A percentile compares a stretch with the other conserved stretches of the same genome.
Evolutionary conservation across 306 rosid genomes (phyloP).

Genomic region (Trichosanthes truncata): DNA sequence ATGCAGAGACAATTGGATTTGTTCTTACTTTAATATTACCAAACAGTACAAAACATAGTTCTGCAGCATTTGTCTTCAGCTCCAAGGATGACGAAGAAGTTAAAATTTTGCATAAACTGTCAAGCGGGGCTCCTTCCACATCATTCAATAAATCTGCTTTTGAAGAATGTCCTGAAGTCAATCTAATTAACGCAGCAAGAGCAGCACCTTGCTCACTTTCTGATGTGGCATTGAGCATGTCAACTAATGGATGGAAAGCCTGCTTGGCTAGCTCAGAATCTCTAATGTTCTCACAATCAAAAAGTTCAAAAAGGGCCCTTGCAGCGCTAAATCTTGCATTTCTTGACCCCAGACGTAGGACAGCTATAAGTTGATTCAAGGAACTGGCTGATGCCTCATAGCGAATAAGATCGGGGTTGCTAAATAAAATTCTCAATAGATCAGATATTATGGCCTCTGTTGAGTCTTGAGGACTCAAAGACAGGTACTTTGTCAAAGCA

Average conservation of each 20-base stretch:
- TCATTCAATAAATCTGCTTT: conserved; percentile 53
- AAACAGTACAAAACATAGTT: conserved; percentile 62
- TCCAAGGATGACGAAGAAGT: conserved; percentile 66
- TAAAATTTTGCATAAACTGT: conserved; percentile 61
- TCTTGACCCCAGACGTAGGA: conserved; percentile 94
- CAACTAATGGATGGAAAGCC: conserved; percentile 81
- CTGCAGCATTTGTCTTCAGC: conserved; percentile 74
- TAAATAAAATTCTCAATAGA: conserved; percentile 66
- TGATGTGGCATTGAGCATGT: conserved; percentile 80
- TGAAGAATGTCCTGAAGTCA: conserved; percentile 66
- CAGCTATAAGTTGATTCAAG: conserved; percentile 84
- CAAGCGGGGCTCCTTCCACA: conserved; percentile 72
- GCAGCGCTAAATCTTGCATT: conserved; percentile 89
- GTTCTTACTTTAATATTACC: conserved; percentile 52
- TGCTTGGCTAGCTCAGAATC: conserved; percentile 70
- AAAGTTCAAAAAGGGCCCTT: conserved; percentile 77
- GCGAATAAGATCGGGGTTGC: conserved; percentile 71
- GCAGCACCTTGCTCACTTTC: conserved; percentile 87
- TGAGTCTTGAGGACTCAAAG: conserved; percentile 95
- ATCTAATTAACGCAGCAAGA: conserved; percentile 60
- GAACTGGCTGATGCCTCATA: conserved; percentile 79
- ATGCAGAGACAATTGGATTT: conserved; percentile 62
- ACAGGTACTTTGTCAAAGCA: conserved; percentile 87
- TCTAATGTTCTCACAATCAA: conserved; percentile 56
- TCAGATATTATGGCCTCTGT: conserved; percentile 81